Conservation (phyloP, 805 yeast species). For the Candida dajiaensis region DNA sequence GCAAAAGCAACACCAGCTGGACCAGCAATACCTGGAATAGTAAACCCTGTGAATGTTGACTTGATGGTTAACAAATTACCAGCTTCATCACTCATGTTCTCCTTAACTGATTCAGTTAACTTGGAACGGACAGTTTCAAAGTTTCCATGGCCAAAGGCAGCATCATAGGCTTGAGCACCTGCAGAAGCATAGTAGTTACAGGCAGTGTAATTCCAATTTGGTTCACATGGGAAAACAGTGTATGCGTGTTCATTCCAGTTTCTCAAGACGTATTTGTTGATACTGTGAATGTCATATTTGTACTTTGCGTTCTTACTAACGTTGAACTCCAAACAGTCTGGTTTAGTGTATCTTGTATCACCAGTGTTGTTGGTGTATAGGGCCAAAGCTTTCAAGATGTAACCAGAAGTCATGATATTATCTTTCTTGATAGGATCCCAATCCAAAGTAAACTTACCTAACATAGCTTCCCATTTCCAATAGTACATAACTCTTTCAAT, state of each 20-base stretch:
- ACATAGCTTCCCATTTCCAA: background rate
- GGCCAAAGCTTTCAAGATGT: background rate
- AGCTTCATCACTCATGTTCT: background rate
- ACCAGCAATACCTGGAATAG: background rate
- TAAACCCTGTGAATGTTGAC: background rate
- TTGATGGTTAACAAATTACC: background rate
- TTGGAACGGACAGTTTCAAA: background rate
- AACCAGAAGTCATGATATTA: background rate
- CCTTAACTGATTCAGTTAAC: background rate
- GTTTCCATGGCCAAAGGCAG: background rate
- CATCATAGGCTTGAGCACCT: background rate
- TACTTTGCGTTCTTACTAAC: background rate
- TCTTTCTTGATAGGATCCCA: background rate
- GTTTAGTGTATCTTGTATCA: background rate
- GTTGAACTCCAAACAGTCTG: background rate
- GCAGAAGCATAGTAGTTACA: background rate
- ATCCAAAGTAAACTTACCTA: background rate
- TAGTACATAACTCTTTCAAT: background rate
- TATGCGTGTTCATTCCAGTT: background rate
- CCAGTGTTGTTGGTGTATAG: background rate
- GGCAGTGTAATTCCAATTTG: background rate
- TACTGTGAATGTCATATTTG: background rate
- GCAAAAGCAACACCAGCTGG: background rate
- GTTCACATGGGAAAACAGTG: background rate
- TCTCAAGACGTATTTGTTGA: background rate